phyloP scores from a whole-genome alignment of 495 filamentous ascomycete species.

The Xylaria grammica region DNA sequence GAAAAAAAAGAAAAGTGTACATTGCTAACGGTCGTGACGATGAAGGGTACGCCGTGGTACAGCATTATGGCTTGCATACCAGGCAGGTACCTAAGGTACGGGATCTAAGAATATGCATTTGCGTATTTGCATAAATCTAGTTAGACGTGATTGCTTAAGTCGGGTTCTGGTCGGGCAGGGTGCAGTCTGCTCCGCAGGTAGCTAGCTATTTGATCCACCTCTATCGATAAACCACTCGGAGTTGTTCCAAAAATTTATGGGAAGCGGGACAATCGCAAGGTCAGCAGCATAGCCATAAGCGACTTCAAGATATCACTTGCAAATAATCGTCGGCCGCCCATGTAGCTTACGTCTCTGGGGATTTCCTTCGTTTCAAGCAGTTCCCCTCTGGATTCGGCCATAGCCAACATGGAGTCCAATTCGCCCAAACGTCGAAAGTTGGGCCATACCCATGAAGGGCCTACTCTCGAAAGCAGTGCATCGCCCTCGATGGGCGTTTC shows the following conservation, averaged over 20 bases:
- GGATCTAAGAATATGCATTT: no score
- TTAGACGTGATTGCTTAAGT: no score
- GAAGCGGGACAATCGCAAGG: constrained; percentile 20
- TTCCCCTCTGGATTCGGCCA: not conserved
- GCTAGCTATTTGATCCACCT: no score
- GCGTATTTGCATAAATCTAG: no score
- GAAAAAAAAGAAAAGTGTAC: no score
- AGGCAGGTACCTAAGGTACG: no score
- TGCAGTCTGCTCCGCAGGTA: no score
- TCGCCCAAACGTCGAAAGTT: constrained; percentile 58
- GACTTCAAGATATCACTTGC: not conserved
- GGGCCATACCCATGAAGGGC: constrained; percentile 36
- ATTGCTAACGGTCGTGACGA: no score
- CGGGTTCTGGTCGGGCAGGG: no score
- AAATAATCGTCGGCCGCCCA: not conserved
- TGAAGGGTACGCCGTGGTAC: no score
- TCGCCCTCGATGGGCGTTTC: constrained; percentile 40
- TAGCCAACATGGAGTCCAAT: constrained; percentile 44
- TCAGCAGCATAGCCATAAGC: not conserved
- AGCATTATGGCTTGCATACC: no score
- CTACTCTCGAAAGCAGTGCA: constrained; percentile 36
- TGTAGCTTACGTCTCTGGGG: not conserved
- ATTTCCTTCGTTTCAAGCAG: not conserved
- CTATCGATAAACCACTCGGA: constrained; percentile 14
- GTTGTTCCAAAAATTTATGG: constrained; percentile 23